Evolutionary conservation across 805 yeast genomes (phyloP).

Genomic region (Zygosaccharomyces pseudorouxii): DNA sequence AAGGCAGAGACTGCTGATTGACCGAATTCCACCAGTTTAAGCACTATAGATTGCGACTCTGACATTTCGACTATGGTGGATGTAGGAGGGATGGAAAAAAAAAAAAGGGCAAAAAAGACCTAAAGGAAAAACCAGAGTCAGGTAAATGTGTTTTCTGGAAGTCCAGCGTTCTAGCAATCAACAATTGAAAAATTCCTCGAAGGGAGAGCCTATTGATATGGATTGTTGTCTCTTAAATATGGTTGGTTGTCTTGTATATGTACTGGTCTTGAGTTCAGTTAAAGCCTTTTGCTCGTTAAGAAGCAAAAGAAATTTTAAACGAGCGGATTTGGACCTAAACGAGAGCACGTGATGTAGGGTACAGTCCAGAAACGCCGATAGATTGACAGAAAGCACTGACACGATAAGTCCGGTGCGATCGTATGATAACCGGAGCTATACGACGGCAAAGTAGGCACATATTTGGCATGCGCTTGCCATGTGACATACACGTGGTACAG

Average conservation of each 20-base stretch:
- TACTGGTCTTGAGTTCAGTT: neutral
- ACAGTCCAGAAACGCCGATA: too few species aligned
- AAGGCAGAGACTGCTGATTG: constrained; percentile 25
- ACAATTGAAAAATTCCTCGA: too few species aligned
- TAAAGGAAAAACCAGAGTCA: neutral
- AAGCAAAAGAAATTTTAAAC: neutral
- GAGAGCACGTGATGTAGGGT: neutral
- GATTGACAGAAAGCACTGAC: too few species aligned
- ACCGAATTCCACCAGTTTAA: constrained; percentile 16
- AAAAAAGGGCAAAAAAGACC: neutral
- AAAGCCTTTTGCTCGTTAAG: neutral
- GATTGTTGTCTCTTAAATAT: too few species aligned
- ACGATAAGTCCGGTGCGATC: too few species aligned
- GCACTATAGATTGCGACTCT: constrained; percentile 21
- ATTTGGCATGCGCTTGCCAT: neutral
- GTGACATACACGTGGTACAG: neutral
- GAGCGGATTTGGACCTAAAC: neutral
- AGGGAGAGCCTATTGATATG: too few species aligned
- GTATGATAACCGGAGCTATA: neutral
- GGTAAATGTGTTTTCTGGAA: neutral
- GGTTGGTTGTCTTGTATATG: too few species aligned
- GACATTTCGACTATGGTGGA: neutral
- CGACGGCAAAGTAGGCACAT: too few species aligned
- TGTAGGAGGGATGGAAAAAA: neutral
- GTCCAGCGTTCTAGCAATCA: too few species aligned